Evolutionary conservation across 768 basidiomycete species (phyloP).

Genomic region (Boletus vinaceobasis): DNA sequence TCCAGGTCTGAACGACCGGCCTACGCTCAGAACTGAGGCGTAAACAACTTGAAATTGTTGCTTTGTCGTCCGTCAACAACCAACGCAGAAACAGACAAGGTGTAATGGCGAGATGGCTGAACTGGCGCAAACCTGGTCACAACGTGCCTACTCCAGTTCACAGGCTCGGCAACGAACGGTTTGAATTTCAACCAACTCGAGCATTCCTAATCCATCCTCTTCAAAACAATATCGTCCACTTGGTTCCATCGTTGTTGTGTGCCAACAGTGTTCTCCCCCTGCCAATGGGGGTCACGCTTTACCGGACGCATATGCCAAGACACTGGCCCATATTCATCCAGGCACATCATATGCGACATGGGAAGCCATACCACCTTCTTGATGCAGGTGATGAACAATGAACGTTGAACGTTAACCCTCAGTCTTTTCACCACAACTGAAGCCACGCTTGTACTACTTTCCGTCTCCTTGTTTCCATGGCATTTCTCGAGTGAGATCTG

Average conservation of each 20-base stretch:
- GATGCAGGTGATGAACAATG: too few relatives aligned
- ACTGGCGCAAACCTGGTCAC: constrained; percentile 7
- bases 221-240: too few relatives aligned
- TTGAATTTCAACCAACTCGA: constrained; percentile 32
- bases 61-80: constrained; percentile 34
- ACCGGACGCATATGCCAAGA: background rate
- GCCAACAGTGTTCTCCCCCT: too few relatives aligned
- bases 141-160: constrained; percentile 22
- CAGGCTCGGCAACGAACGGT: constrained; percentile 37
- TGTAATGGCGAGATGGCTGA: constrained; percentile 8
- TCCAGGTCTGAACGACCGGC: constrained; percentile 31
- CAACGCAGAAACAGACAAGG: constrained; percentile 31
- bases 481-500: background rate
- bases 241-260: too few relatives aligned
- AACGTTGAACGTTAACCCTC: background rate
- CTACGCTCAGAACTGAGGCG: constrained; percentile 31
- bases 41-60: constrained; percentile 26
- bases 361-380: too few relatives aligned
- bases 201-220: background rate
- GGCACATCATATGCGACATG: background rate
- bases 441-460: background rate
- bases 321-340: background rate
- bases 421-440: background rate
- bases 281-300: too few relatives aligned
- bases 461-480: background rate